Conservation (phyloP, 805 yeast species). For the Barnettozyma pratensis region DNA sequence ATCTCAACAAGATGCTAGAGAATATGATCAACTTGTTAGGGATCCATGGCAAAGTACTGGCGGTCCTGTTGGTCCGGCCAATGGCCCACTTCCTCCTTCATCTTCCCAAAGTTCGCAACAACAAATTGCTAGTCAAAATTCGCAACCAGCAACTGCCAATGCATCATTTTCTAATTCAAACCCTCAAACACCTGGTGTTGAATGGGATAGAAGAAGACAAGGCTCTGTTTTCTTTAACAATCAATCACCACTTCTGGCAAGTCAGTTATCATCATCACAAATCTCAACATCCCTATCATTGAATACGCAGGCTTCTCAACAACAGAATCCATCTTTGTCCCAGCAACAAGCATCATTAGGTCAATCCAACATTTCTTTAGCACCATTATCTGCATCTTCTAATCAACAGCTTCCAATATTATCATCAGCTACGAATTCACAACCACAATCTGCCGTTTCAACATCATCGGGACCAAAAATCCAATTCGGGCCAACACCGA, state of each 20-base stretch:
- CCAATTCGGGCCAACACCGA: conserved; percentile 1
- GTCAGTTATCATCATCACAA: conserved; percentile 19
- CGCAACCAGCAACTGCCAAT: conserved; percentile 13
- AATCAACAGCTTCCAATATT: conserved; percentile 8
- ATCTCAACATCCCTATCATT: conserved; percentile 22
- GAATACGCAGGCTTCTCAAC: conserved; percentile 5
- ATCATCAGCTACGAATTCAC: conserved; percentile 15
- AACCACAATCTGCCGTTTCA: conserved; percentile 18
- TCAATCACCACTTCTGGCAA: conserved; percentile 22
- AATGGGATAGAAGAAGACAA: conserved; percentile 50
- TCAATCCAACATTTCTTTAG: conserved; percentile 5
- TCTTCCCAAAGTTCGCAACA: conserved; percentile 11
- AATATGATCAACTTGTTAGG: conserved; percentile 37
- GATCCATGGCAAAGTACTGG: conserved; percentile 35
- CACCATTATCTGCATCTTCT: conserved; percentile 8
- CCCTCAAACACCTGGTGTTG: conserved; percentile 38
- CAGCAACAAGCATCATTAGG: conserved; percentile 6
- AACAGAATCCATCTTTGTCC: background rate
- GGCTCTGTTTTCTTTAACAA: conserved; percentile 46
- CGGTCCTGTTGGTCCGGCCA: conserved; percentile 1
- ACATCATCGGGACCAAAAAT: conserved; percentile 3
- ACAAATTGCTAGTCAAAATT: conserved; percentile 6
- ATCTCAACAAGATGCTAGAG: conserved; percentile 30
- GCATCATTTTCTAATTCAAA: conserved; percentile 22
- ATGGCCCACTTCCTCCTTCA: conserved; percentile 4